Percentiles rank a stretch among this genome's conserved stretches.
Evolutionary conservation across 2,329 filamentous ascomycete species (phyloP).

Genomic region (Mycocentrospora acerina): DNA sequence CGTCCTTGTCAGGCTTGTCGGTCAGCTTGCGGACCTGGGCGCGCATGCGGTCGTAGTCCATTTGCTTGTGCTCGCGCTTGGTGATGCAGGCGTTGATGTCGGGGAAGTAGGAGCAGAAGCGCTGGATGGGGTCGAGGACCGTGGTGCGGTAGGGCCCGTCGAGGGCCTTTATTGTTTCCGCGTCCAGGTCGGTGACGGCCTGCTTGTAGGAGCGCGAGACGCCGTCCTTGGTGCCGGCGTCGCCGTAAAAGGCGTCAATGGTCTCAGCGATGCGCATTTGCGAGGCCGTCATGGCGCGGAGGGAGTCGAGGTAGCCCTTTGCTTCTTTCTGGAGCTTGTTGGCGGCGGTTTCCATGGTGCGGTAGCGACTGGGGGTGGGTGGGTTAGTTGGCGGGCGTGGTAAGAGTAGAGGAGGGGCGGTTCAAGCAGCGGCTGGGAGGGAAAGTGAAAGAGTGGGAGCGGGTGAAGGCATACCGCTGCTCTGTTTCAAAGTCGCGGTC

Average conservation of each 20-base stretch:
- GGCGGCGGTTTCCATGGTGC: conserved; percentile 94
- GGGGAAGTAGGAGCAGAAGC: conserved; percentile 97
- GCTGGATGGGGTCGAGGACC: conserved; percentile 90
- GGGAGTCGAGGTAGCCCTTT: conserved; percentile 94
- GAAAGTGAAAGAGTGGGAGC: conserved; percentile 1
- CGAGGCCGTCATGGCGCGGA: conserved; percentile 97
- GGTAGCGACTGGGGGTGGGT: conserved; percentile 69
- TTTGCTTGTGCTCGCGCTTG: conserved; percentile 96
- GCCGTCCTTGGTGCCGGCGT: conserved; percentile 90
- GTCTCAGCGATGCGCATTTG: conserved; percentile 99
- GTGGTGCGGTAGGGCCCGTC: conserved; percentile 95
- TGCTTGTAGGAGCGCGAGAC: conserved; percentile 98
- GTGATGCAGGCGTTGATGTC: conserved; percentile 99
- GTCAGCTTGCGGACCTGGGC: conserved; percentile 95
- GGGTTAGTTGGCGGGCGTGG: not conserved
- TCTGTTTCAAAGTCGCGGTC: conserved; percentile 99
- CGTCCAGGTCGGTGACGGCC: conserved; percentile 94
- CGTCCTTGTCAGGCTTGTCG: conserved; percentile 98
- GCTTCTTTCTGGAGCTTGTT: conserved; percentile 94
- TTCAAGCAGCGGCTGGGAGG: conserved; percentile 1
- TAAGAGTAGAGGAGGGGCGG: conserved; percentile 3
- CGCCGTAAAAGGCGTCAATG: conserved; percentile 98
- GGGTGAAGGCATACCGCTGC: conserved; percentile 63
- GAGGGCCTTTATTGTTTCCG: conserved; percentile 96
- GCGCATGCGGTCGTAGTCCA: conserved; percentile 95